A percentile compares a stretch with the other conserved stretches of the same genome.
Conservation (phyloP, 805 yeast species). For the Lachancea sp. region DNA sequence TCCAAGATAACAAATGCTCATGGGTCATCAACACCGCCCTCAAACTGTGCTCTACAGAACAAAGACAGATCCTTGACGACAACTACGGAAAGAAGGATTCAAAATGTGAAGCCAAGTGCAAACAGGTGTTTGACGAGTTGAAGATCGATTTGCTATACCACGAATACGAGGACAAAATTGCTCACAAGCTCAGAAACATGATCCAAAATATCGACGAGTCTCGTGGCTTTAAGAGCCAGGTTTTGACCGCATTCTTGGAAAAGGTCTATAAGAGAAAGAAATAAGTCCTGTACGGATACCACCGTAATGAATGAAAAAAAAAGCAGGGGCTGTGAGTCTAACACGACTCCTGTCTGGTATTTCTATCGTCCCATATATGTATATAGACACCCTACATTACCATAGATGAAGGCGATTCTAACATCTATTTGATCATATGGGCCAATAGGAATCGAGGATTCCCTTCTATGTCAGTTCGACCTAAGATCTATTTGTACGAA, state of each 20-base stretch:
- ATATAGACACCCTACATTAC: not conserved
- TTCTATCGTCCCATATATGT: no score
- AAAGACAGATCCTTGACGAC: conserved; percentile 72
- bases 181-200: conserved; percentile 51
- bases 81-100: conserved; percentile 86
- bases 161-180: conserved; percentile 77
- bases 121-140: conserved; percentile 66
- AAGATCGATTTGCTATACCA: conserved; percentile 63
- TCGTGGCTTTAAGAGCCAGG: conserved; percentile 87
- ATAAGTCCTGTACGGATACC: no score
- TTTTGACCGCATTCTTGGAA: conserved; percentile 74
- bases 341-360: no score
- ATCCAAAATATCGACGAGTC: conserved; percentile 78
- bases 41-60: conserved; percentile 67
- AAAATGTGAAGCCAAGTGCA: conserved; percentile 60
- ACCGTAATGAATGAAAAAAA: not conserved
- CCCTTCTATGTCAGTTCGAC: not conserved
- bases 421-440: not conserved
- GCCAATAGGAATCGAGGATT: conserved; percentile 11
- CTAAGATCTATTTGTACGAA: not conserved
- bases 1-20: conserved; percentile 95
- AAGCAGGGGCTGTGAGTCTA: not conserved
- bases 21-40: conserved; percentile 96
- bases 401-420: not conserved
- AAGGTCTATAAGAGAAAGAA: conserved; percentile 93